Conservation (phyloP, 2,329 filamentous ascomycete species). For the Colletotrichum abscissum region DNA sequence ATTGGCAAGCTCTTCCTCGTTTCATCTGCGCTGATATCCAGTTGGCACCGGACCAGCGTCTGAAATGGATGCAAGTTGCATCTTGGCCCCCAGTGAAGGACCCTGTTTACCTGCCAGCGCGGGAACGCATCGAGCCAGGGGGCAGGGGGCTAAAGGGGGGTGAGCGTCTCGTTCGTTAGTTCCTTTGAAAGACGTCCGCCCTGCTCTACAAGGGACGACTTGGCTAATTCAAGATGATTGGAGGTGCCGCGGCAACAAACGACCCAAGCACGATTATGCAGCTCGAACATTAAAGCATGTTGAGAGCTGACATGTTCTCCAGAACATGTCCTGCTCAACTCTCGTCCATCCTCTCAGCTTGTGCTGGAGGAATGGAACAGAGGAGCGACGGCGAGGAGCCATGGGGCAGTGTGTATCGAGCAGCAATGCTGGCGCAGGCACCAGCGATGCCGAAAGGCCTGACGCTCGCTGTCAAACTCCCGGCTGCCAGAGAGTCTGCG, state of each 20-base stretch:
- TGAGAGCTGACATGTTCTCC: conserved; percentile 17
- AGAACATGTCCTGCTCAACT: conserved; percentile 25
- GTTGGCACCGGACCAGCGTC: neutral
- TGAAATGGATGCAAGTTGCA: neutral
- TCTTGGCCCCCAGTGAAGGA: neutral
- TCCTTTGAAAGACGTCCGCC: neutral
- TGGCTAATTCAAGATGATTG: conserved; percentile 17
- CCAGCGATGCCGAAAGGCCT: neutral
- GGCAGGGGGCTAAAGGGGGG: conserved; percentile 8
- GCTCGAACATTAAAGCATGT: conserved; percentile 4
- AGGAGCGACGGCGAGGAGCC: conserved; percentile 19
- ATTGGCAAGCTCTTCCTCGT: conserved; percentile 15
- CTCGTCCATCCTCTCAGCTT: conserved; percentile 20
- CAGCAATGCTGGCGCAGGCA: neutral
- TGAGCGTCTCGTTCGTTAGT: conserved; percentile 1
- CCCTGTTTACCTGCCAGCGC: neutral
- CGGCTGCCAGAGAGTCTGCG: conserved; percentile 18
- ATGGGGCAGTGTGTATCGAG: conserved; percentile 35
- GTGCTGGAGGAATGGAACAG: conserved; percentile 27
- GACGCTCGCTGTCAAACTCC: conserved; percentile 26
- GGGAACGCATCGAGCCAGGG: neutral
- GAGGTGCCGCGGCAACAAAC: conserved; percentile 22
- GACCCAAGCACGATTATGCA: conserved; percentile 12
- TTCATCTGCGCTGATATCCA: conserved; percentile 17
- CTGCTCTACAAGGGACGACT: conserved; percentile 3